Base-by-base conservation (phyloP, 1,284 basidiomycete genomes). In the Rhodotorula mucilaginosa region DNA sequence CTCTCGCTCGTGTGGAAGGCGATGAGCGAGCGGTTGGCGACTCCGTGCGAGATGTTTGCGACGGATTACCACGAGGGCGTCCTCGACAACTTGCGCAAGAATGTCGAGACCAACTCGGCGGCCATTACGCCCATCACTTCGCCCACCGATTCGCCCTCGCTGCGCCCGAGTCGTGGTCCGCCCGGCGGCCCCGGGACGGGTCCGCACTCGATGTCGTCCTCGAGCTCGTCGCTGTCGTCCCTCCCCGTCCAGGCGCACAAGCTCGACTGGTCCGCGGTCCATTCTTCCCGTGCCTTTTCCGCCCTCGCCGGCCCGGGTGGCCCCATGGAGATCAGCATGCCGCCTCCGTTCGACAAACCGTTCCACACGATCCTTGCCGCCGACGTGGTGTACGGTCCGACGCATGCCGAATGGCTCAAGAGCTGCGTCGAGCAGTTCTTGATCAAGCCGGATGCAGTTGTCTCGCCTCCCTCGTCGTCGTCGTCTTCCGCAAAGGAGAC, bases 31-130 rank as follows among this genome's bases (percentile, higher is more conserved):
- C 48, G 75, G 18, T 51, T 65, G 21, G 65, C 34, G 8, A 57
- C 61, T 16, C 48, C 67, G 16, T 64, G 47, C 7, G 68, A 70
- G 18, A 68, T 76, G 2, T 58, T 76, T 31, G 75, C 75, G 58
- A 92, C 91, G 3, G 93, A 96, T 81, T 90, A 89, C 80, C 88
- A 93, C 74, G 87, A 89, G 0, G 83, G 85, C 12, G 91, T 93
- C 0, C 83, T 97, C 54, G 82, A 83, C 49, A 96, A 97, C 80
- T 86, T 96, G 12, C 82, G 82, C 26, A 79, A 82, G 46, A 96
- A 95, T 80, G 84, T 92, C 67, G 79, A 81, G 6, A 77, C 84
- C 44, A 94, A 93, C 80, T 67, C 70, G 71, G 81, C 85, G 2
- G 74, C 79, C 15, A 68, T 74, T 47, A 61, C 71, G 5, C 70